Evolutionary conservation across 148 eudicot species (phyloP).

Genomic region (Amaranthus palmeri): DNA sequence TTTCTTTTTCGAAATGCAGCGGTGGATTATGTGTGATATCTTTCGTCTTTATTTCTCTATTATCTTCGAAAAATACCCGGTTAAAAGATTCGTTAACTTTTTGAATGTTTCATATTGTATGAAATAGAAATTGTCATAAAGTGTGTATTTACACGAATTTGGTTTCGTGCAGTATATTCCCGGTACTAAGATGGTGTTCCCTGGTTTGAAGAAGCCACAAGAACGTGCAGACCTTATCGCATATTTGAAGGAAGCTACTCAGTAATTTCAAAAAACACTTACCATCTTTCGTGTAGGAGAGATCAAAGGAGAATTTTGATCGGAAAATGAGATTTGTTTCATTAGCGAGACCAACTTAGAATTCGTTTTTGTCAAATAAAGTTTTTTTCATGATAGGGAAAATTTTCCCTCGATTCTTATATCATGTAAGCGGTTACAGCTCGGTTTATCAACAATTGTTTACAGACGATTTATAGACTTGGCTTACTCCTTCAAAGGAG

Average conservation of each 20-base stretch:
- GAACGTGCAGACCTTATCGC: constrained; percentile 77
- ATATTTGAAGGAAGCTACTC: constrained; percentile 54
- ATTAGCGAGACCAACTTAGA: constrained; percentile 10
- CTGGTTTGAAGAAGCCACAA: constrained; percentile 79
- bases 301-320: constrained; percentile 9
- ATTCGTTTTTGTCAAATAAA: constrained; percentile 26
- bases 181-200: constrained; percentile 83
- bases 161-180: constrained; percentile 57
- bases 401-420: constrained; percentile 3
- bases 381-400: neutral
- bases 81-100: neutral
- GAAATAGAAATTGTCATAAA: no score
- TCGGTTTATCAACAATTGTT: constrained; percentile 10
- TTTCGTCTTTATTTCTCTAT: neutral
- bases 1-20: no score
- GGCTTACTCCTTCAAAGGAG: neutral
- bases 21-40: no score
- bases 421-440: no score
- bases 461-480: neutral
- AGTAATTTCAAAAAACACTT: neutral
- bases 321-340: constrained; percentile 15
- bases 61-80: neutral
- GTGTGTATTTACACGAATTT: neutral
- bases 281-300: neutral
- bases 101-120: no score